These are phyloP conservation scores for Quillaja saponaria DNA, from an alignment of 306 rosid genomes.

Conservation along the genomic window DNA sequence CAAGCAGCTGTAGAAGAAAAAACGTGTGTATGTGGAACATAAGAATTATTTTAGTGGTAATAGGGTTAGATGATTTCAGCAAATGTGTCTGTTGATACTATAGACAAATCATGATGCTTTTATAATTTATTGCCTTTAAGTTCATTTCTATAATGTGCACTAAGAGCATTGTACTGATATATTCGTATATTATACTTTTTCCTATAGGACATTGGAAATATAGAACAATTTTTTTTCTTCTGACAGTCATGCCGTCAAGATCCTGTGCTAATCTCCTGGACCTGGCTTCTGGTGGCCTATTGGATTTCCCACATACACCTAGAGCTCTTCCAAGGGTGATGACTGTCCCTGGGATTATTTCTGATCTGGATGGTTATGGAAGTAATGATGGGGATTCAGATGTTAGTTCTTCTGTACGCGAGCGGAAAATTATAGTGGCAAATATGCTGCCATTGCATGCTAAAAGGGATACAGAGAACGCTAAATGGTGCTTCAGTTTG, in stretches of 20 bases:
- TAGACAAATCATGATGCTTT: background rate
- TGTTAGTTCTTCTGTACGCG: slow-evolving; percentile 57
- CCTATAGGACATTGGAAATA: background rate
- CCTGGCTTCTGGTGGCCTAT: slow-evolving; percentile 57
- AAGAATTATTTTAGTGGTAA: background rate
- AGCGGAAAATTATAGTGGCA: slow-evolving; percentile 77
- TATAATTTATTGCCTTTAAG: background rate
- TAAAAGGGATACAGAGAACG: slow-evolving; percentile 59
- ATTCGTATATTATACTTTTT: slow-evolving; percentile 3
- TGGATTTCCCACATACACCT: slow-evolving; percentile 66
- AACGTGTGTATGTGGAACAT: background rate
- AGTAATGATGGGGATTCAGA: slow-evolving; percentile 64
- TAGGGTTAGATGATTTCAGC: no score
- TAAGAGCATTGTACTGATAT: no score
- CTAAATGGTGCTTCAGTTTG: slow-evolving; percentile 71
- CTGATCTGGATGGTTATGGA: slow-evolving; percentile 55
- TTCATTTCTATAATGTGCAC: no score
- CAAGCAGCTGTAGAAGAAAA: background rate
- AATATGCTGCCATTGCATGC: slow-evolving; percentile 80
- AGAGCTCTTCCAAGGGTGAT: slow-evolving; percentile 68
- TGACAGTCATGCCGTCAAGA: slow-evolving; percentile 53
- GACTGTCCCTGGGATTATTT: slow-evolving; percentile 76
- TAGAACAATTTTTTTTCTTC: slow-evolving; percentile 3
- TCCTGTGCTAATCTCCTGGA: slow-evolving; percentile 58
- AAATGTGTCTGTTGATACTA: background rate